phyloP scores from a whole-genome alignment of 345 rosid genomes.

The Garcia nutans region DNA sequence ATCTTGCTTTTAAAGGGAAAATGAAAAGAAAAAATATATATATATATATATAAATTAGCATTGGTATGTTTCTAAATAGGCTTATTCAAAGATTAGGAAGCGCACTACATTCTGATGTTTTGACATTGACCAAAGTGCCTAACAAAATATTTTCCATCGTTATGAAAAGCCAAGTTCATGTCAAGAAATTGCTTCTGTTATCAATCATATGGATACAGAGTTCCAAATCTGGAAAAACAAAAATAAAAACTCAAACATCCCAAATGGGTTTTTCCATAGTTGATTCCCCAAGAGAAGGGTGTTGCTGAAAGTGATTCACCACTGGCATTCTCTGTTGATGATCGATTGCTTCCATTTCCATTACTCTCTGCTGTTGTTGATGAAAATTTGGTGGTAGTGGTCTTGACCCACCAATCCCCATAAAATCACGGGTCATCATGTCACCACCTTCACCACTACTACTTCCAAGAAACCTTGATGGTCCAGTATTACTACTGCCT shows the following conservation, averaged over 20 bases:
- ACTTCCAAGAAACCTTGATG: constrained; percentile 27
- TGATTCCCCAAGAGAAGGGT: constrained; percentile 44
- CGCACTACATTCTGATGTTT: too few relatives aligned
- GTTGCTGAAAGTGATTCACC: constrained; percentile 51
- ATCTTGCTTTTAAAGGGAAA: too few relatives aligned
- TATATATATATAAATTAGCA: too few relatives aligned
- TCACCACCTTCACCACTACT: constrained; percentile 22
- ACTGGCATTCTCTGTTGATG: constrained; percentile 41
- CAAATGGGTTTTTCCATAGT: constrained; percentile 50
- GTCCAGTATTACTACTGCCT: constrained; percentile 18
- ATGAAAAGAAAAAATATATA: too few relatives aligned
- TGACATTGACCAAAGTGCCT: too few relatives aligned
- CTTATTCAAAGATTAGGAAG: too few relatives aligned
- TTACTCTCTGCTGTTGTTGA: constrained; percentile 19
- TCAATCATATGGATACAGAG: not conserved
- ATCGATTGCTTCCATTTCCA: constrained; percentile 44
- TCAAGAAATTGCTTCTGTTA: too few relatives aligned
- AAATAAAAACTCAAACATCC: constrained; percentile 43
- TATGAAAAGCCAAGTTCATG: too few relatives aligned
- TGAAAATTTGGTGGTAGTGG: constrained; percentile 22
- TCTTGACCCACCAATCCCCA: constrained; percentile 57
- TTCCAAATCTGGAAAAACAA: not conserved
- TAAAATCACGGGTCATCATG: constrained; percentile 51
- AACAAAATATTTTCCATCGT: too few relatives aligned
- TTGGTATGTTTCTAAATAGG: too few relatives aligned